Percentiles rank a stretch among this genome's conserved stretches.
Conservation (phyloP, 208 protist species). For the Phytomonas francai region DNA sequence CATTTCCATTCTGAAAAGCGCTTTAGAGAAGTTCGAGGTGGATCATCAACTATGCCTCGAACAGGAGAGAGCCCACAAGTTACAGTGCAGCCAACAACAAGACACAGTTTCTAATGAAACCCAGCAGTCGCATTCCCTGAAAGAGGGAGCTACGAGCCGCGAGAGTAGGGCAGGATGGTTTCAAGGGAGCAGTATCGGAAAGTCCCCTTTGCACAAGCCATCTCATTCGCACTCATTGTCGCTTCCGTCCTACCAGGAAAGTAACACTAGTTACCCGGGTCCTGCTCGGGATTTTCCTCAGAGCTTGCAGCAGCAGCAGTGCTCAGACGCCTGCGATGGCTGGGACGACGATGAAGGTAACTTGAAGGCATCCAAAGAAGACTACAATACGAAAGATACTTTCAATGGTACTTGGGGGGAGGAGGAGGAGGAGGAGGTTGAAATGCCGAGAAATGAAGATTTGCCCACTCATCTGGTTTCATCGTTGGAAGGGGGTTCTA, state of each 20-base stretch:
- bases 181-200: too few species aligned
- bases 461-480: too few species aligned
- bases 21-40: conserved; percentile 15
- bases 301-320: background rate
- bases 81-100: background rate
- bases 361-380: background rate
- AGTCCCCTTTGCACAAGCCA: too few species aligned
- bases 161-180: too few species aligned
- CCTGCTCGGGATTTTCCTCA: too few species aligned
- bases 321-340: conserved; percentile 10
- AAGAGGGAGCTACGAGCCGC: too few species aligned
- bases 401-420: conserved; percentile 7
- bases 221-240: too few species aligned
- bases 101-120: background rate
- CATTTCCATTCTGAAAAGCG: conserved; percentile 29
- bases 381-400: background rate
- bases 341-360: background rate
- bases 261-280: too few species aligned
- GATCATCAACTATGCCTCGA: conserved; percentile 14
- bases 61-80: conserved; percentile 1
- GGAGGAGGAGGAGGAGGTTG: background rate
- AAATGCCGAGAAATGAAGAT: too few species aligned
- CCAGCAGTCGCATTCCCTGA: too few species aligned
- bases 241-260: too few species aligned
- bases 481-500: too few species aligned